phyloP scores from a whole-genome alignment of 371 early-diverging fungal genomes.

The Paramicrosporidium saccamoebae region DNA sequence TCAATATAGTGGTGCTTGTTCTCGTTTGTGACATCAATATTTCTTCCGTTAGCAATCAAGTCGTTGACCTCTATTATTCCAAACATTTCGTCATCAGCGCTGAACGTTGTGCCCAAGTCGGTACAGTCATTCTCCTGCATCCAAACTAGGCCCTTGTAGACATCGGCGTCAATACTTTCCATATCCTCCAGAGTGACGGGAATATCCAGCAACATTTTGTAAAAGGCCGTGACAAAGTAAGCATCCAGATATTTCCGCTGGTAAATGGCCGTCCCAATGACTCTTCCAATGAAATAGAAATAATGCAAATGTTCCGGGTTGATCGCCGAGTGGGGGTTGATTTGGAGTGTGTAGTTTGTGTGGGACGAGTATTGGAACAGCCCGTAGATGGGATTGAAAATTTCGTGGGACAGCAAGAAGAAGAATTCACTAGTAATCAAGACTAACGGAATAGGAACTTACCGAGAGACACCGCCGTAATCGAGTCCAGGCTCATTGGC shows the following conservation, averaged over 20 bases:
- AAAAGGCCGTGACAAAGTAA: slow-evolving; percentile 77
- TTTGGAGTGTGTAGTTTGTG: slow-evolving; percentile 81
- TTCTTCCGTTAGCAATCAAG: slow-evolving; percentile 51
- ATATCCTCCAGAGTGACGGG: slow-evolving; percentile 57
- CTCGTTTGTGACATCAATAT: slow-evolving; percentile 74
- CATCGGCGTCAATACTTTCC: slow-evolving; percentile 81
- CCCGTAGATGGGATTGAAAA: slow-evolving; percentile 91
- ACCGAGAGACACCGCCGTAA: slow-evolving; percentile 78
- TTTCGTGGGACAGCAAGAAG: slow-evolving; percentile 77
- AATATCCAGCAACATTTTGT: slow-evolving; percentile 75
- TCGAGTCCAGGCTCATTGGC: slow-evolving; percentile 92
- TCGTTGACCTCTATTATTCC: slow-evolving; percentile 68
- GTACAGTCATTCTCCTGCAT: slow-evolving; percentile 66
- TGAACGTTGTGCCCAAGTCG: slow-evolving; percentile 62
- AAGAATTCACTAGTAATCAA: slow-evolving; percentile 45
- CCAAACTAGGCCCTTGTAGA: slow-evolving; percentile 69
- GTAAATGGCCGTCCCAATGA: slow-evolving; percentile 81
- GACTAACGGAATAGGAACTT: slow-evolving; percentile 3
- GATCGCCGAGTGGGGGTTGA: slow-evolving; percentile 74
- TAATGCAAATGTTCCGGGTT: slow-evolving; percentile 94
- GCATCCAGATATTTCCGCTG: slow-evolving; percentile 85
- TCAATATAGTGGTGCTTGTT: slow-evolving; percentile 88
- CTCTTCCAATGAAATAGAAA: slow-evolving; percentile 90
- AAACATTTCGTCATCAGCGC: slow-evolving; percentile 67
- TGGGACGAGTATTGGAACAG: slow-evolving; percentile 88